A percentile compares a stretch with the other conserved stretches of the same genome.
Conservation (phyloP, 2,329 filamentous ascomycete species). For the Fusarium euwallaceae region DNA sequence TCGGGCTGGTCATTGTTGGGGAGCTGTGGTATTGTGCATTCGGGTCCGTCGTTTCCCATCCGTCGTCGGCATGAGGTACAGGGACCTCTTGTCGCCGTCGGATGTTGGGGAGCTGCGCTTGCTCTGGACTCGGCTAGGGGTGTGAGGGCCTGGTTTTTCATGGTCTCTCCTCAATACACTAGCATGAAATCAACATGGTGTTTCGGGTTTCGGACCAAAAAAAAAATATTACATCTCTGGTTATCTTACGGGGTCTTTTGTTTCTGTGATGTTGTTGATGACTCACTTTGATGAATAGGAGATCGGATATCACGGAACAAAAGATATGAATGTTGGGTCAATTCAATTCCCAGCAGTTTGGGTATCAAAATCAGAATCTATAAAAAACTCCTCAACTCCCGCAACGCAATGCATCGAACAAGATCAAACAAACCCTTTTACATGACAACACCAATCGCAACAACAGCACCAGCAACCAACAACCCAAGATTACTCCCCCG, state of each 20-base stretch:
- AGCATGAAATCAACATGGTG: conserved; percentile 59
- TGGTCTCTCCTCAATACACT: conserved; percentile 53
- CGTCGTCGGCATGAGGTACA: conserved; percentile 44
- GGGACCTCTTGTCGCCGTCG: conserved; percentile 44
- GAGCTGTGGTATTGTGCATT: conserved; percentile 49
- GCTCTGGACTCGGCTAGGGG: conserved; percentile 48
- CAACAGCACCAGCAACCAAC: conserved; percentile 20
- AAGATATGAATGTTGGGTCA: not conserved
- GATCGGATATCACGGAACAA: conserved; percentile 1
- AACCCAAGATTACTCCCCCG: conserved; percentile 36
- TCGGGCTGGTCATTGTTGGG: conserved; percentile 46
- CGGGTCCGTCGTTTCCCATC: conserved; percentile 42
- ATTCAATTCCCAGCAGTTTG: conserved; percentile 31
- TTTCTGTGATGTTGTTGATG: conserved; percentile 4
- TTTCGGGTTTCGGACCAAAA: conserved; percentile 57
- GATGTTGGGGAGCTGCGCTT: conserved; percentile 22
- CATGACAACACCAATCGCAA: conserved; percentile 24
- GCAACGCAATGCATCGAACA: conserved; percentile 11
- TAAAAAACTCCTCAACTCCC: conserved; percentile 36
- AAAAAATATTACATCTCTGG: conserved; percentile 44
- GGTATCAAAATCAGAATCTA: conserved; percentile 36
- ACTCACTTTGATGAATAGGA: conserved; percentile 10
- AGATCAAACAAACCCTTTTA: conserved; percentile 1
- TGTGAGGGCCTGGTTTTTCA: conserved; percentile 47
- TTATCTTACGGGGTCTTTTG: conserved; percentile 9